Percentiles rank a stretch among this genome's conserved stretches.
phyloP scores from a whole-genome alignment of 108 stramenopile species.

The Cylindrotheca closterium region DNA sequence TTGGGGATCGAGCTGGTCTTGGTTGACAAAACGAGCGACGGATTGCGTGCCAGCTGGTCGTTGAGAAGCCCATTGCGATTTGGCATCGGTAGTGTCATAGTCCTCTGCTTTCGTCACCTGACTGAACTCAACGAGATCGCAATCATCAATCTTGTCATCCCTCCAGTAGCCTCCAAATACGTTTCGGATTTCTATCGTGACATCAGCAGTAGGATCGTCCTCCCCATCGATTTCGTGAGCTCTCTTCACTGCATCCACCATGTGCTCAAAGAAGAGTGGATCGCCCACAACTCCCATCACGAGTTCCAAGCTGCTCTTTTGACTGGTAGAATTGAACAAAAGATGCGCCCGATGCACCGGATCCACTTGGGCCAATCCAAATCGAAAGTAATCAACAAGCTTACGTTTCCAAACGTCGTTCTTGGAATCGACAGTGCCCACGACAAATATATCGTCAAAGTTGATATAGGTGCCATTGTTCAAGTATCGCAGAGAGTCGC shows the following conservation, averaged over 20 bases:
- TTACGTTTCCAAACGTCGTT: not conserved
- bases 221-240: not conserved
- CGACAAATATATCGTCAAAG: not conserved
- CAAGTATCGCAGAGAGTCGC: not conserved
- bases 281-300: not conserved
- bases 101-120: not conserved
- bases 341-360: not conserved
- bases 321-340: not conserved
- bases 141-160: not conserved
- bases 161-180: not conserved
- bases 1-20: not conserved
- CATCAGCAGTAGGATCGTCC: not conserved
- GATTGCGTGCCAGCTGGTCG: not conserved
- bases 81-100: not conserved
- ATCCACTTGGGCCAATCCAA: not conserved
- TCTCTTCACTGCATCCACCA: not conserved
- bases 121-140: not conserved
- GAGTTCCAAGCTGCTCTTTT: not conserved
- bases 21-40: not conserved
- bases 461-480: not conserved
- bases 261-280: not conserved
- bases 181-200: not conserved
- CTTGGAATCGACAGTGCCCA: not conserved
- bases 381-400: not conserved
- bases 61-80: not conserved